Evolutionary conservation across 257 asterid genomes (phyloP).

Genomic region (Marsdenia floribunda): DNA sequence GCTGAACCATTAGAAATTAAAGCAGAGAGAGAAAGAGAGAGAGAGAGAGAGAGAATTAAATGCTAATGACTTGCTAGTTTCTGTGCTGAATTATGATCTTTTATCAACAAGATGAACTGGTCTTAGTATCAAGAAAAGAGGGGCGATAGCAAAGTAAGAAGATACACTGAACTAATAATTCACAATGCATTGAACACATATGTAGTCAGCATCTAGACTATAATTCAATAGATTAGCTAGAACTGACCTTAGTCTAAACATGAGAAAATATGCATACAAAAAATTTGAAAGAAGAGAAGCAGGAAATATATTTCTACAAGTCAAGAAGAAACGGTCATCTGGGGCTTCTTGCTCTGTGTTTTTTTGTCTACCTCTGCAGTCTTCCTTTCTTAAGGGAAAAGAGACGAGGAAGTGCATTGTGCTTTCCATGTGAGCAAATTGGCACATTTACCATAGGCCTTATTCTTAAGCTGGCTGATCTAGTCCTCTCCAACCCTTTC

Average conservation of each 20-base stretch:
- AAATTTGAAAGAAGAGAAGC: not conserved
- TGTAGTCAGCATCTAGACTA: constrained; percentile 12
- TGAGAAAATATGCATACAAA: not conserved
- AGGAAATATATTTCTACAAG: constrained; percentile 23
- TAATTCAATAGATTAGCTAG: constrained; percentile 11
- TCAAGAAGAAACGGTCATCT: not conserved
- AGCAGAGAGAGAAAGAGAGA: too few relatives aligned
- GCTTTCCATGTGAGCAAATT: constrained; percentile 53
- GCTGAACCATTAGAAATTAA: not conserved
- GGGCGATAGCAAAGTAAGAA: not conserved
- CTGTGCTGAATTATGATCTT: not conserved
- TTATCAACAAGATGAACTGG: not conserved
- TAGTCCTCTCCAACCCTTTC: constrained; percentile 67
- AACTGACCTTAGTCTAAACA: constrained; percentile 12
- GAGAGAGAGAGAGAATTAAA: too few relatives aligned
- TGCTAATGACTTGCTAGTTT: not conserved
- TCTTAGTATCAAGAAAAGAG: not conserved
- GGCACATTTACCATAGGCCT: constrained; percentile 78
- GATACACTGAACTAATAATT: constrained; percentile 6
- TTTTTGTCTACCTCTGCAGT: constrained; percentile 35
- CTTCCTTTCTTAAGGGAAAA: constrained; percentile 53
- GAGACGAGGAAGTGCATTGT: constrained; percentile 47
- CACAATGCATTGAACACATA: constrained; percentile 1
- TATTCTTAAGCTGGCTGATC: constrained; percentile 44
- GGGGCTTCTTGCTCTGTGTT: not conserved